These are phyloP conservation scores for Ophiostoma angusticollis DNA, from an alignment of 2,329 filamentous ascomycete species.

Conservation along the genomic window DNA sequence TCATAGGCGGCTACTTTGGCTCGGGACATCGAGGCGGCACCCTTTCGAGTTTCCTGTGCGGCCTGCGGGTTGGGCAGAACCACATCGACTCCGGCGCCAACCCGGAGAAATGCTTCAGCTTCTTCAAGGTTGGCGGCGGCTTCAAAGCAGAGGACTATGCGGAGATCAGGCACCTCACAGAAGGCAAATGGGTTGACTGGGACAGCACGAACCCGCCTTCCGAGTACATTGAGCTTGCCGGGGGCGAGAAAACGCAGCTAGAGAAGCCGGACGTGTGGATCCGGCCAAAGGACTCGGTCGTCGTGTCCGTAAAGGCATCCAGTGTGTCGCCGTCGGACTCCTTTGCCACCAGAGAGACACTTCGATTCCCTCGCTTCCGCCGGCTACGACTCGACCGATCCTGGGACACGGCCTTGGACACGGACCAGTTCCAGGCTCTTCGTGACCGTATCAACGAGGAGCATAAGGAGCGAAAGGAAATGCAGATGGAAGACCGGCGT, in stretches of 20 bases:
- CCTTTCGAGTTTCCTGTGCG: conserved; percentile 82
- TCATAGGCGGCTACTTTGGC: conserved; percentile 89
- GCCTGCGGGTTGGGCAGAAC: conserved; percentile 61
- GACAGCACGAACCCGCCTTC: conserved; percentile 62
- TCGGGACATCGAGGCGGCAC: conserved; percentile 72
- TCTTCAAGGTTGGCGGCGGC: conserved; percentile 95
- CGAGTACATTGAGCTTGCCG: conserved; percentile 68
- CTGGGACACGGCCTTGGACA: conserved; percentile 69
- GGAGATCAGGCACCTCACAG: conserved; percentile 67
- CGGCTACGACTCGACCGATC: conserved; percentile 66
- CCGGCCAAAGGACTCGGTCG: conserved; percentile 72
- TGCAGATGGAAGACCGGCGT: conserved; percentile 59
- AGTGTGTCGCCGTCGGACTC: conserved; percentile 61
- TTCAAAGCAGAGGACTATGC: conserved; percentile 78
- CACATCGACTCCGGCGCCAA: conserved; percentile 46
- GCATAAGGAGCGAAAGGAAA: conserved; percentile 55
- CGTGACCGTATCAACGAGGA: conserved; percentile 58
- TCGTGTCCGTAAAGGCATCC: conserved; percentile 80
- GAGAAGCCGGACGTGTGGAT: conserved; percentile 92
- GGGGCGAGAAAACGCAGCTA: conserved; percentile 54
- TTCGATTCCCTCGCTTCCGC: conserved; percentile 87
- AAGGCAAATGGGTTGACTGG: conserved; percentile 88
- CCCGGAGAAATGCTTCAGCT: conserved; percentile 74
- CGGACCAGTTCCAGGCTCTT: conserved; percentile 64
- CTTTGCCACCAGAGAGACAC: conserved; percentile 63